Conservation (phyloP, 768 basidiomycete genomes). For the Phanerochaete carnosa region DNA sequence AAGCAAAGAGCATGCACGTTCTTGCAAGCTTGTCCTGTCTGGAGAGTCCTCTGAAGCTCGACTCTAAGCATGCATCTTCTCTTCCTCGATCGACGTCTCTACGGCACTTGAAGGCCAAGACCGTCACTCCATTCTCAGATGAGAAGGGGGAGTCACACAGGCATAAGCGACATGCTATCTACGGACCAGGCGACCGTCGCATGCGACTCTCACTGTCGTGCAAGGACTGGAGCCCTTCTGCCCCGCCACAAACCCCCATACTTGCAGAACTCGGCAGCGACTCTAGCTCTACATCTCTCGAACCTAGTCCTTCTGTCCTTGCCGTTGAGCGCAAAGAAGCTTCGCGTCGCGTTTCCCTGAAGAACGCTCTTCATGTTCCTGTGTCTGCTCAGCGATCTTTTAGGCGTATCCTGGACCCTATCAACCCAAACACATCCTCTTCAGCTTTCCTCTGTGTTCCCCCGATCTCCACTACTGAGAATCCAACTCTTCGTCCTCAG, state of each 20-base stretch:
- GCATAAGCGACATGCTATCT: constrained; percentile 13
- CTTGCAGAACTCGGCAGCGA: background rate
- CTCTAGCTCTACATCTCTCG: background rate
- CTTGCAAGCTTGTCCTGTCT: background rate
- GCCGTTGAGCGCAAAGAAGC: constrained; percentile 1
- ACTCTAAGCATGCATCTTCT: background rate
- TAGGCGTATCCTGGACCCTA: background rate
- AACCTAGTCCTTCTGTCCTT: background rate
- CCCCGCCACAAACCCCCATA: background rate
- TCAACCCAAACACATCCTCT: background rate
- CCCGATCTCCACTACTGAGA: background rate
- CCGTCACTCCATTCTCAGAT: background rate
- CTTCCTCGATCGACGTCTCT: background rate
- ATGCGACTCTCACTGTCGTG: constrained; percentile 6
- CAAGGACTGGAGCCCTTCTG: background rate
- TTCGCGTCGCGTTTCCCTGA: background rate
- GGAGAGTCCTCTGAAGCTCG: background rate
- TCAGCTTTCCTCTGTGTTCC: background rate
- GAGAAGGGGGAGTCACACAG: background rate
- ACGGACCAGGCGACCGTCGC: background rate
- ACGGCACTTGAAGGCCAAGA: constrained; percentile 3
- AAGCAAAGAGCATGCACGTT: constrained; percentile 8
- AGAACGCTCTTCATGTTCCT: background rate
- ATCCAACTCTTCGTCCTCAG: background rate
- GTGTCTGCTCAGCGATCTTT: background rate